Evolutionary conservation across 495 filamentous ascomycete species (phyloP), one percentile per base, ranked within the genome.

Genomic region (Hypoxylon cercidicola): DNA sequence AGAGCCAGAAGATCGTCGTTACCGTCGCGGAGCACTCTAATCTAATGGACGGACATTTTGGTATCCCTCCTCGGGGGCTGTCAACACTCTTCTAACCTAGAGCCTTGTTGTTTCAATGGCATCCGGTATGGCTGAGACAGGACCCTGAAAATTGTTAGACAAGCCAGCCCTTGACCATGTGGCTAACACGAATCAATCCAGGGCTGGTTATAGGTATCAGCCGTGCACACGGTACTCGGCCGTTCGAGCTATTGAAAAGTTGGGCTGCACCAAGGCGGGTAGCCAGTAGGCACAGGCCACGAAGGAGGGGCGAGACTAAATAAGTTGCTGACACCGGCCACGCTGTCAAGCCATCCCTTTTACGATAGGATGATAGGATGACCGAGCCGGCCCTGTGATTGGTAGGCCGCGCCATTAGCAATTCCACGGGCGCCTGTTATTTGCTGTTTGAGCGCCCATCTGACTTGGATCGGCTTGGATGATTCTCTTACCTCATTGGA

Each of bases 321-420:
- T 52, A 70, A 62, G 53, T 60, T 59, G 67, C 58, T 62, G 60
- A 66, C 63, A 32, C 58, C 63, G 63, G 64, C 68, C 68, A 70
- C 63, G 68, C 68, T 70, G 68, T 70, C 68, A 70, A 68, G 58
- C 57, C 64, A 62, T 62, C 54, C 54, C 63, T 55, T 55, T 66
- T 49, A 53, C 47, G 54, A 54, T 20, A 63, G 59, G 63, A 62
- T 62, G 39, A 47, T 44, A 43, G 55, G 30, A 32, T 32, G 30
- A 54, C n/a, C 25, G 16, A 18, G 16, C 4, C 35, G 39, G 39
- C 34, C 44, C 35, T 32, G 50, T 59, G 60, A 69, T 65, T 64
- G 66, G 66, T 11, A 45, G 50, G 51, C 37, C 15, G n/a, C 8
- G 40, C 12, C 64, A 54, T 25, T 57, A 23, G 39, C 40, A 50